Conservation (phyloP, 805 yeast genomes). For the Candida khao-thaluensis region DNA sequence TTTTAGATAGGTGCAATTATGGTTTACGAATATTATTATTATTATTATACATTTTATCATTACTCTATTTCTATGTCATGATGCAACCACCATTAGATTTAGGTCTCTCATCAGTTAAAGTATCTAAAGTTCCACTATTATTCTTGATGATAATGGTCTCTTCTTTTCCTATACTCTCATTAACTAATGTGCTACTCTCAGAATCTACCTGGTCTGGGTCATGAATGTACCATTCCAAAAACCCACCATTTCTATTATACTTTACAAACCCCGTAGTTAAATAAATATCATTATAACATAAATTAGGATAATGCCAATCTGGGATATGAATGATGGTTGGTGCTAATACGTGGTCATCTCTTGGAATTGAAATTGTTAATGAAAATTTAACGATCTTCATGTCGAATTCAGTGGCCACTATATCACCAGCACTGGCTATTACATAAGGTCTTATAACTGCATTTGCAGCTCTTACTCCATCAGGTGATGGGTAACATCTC, state of each 20-base stretch:
- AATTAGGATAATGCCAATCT: constrained; percentile 59
- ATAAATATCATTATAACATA: constrained; percentile 47
- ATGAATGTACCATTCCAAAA: constrained; percentile 69
- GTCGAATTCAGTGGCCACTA: constrained; percentile 58
- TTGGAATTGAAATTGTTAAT: constrained; percentile 38
- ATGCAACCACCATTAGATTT: constrained; percentile 1
- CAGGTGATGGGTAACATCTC: constrained; percentile 41
- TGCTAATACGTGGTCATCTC: constrained; percentile 1
- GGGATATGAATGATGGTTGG: constrained; percentile 74
- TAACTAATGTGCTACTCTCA: constrained; percentile 15
- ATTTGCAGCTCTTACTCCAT: constrained; percentile 72
- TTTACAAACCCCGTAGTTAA: constrained; percentile 57
- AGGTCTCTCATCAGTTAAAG: constrained; percentile 14
- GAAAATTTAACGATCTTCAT: constrained; percentile 45
- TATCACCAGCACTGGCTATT: constrained; percentile 58
- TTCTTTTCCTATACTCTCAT: constrained; percentile 12
- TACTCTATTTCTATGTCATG: constrained; percentile 1
- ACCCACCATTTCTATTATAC: constrained; percentile 50
- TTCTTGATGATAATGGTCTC: constrained; percentile 39
- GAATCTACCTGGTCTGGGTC: constrained; percentile 5
- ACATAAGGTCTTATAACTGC: constrained; percentile 82
- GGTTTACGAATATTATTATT: no score
- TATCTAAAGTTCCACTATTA: constrained; percentile 36
- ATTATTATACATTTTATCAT: background rate
- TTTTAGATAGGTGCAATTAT: constrained; percentile 22